Evolutionary conservation across 2,329 filamentous ascomycete species (phyloP), one percentile per base, ranked within the genome.

Genomic region (Neofusicoccum parvum): DNA sequence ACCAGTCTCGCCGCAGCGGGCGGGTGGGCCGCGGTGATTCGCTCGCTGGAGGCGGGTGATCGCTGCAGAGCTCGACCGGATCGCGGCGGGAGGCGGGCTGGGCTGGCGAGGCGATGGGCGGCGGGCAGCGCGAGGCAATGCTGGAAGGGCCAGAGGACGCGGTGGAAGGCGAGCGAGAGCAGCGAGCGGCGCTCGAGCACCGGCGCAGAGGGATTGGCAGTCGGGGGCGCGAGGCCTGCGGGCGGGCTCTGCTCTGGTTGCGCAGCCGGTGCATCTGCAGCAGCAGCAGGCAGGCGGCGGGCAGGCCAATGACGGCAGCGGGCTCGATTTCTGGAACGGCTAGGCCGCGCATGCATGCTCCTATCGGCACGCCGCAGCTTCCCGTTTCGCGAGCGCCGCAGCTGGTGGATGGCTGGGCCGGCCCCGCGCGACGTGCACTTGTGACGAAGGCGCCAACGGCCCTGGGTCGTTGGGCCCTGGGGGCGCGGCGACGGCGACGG

Each of bases 331-430:
- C 54, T 59, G 54, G 54, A 59, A 59, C 54, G 54, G 41, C 56
- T 60, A 37, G 43, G 56, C 56, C 56, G 56, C 56, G 56, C 45
- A 48, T n/a, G 20, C 43, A 48, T 43, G 56, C 41, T 5, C 27
- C 27, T n/a, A 39, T 20, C 50, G n/a, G 32, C 50, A 17, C 50
- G 34, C 56, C 27, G 54, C 54, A 59, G 56, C 43, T 60, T 59
- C 54, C 54, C 54, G 54, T 59, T 59, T 59, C 54, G 54, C 53
- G 46, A 56, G 53, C 20, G 17, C 53, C 54, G 54, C 56, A 20
- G 56, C 56, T 34, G 41, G 32, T 36, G 41, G 54, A 23, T 46
- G 41, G 41, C 50, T 53, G 32, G 53, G 11, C 41, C 6, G 54
- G 15, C 27, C 54, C 54, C 50, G 50, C 50, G 51, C 51, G 36